Percentiles rank a stretch among this genome's conserved stretches.
These are phyloP conservation scores for Pestalotiopsis sp. DNA, from an alignment of 2,329 filamentous ascomycete species.

Conservation along the genomic window DNA sequence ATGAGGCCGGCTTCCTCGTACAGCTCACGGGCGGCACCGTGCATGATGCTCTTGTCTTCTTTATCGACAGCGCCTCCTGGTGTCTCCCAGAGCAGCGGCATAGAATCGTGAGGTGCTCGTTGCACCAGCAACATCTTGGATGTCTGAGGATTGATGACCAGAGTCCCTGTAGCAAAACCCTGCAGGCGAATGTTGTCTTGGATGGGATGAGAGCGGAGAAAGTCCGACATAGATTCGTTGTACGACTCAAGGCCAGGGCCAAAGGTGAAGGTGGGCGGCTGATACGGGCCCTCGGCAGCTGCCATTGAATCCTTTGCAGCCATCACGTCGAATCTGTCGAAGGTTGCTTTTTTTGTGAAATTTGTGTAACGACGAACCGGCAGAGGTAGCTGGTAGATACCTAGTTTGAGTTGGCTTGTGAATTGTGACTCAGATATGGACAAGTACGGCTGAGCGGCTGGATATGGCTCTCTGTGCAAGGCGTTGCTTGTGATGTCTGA, in stretches of 20 bases:
- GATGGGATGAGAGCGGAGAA: constrained; percentile 21
- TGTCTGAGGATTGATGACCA: constrained; percentile 27
- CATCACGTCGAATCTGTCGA: neutral
- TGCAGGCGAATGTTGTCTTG: constrained; percentile 14
- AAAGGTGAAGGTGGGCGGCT: constrained; percentile 21
- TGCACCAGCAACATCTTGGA: constrained; percentile 40
- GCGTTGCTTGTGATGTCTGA: neutral
- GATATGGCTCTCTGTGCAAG: neutral
- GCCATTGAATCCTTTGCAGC: neutral
- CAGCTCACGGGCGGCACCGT: constrained; percentile 41
- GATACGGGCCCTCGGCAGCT: neutral
- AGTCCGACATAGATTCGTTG: constrained; percentile 22
- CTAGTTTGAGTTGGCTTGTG: neutral
- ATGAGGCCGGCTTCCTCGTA: constrained; percentile 42
- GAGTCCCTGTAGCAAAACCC: constrained; percentile 29
- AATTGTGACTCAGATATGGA: neutral
- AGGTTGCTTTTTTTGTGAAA: neutral
- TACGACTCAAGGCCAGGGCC: constrained; percentile 24
- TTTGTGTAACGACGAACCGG: neutral
- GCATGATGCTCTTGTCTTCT: constrained; percentile 39
- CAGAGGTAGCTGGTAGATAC: neutral
- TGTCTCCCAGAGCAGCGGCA: constrained; percentile 42
- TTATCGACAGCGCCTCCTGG: constrained; percentile 42
- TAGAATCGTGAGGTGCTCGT: constrained; percentile 36
- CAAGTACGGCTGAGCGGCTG: neutral